phyloP scores from a whole-genome alignment of 2,329 filamentous ascomycete genomes.

The Aphanocladium album region DNA sequence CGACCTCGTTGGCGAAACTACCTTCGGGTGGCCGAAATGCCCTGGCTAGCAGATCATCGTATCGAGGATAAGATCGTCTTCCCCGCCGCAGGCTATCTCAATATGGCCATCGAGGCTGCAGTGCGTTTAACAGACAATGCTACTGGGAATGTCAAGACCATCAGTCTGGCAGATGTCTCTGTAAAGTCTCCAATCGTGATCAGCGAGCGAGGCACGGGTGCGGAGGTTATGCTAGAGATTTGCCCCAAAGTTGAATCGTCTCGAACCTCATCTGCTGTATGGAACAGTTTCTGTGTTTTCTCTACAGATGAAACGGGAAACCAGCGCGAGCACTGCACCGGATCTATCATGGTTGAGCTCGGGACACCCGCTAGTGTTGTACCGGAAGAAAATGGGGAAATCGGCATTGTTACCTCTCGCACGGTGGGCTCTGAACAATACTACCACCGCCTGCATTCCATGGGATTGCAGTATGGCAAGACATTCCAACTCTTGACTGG shows the following conservation, averaged over 20 bases:
- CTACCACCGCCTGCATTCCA: slow-evolving; percentile 20
- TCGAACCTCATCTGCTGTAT: slow-evolving; percentile 21
- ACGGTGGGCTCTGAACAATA: slow-evolving; percentile 14
- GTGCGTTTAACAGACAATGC: slow-evolving; percentile 14
- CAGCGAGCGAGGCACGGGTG: slow-evolving; percentile 19
- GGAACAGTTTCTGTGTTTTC: slow-evolving; percentile 23
- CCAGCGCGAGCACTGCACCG: slow-evolving; percentile 22
- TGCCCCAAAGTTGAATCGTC: slow-evolving; percentile 20
- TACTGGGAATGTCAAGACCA: slow-evolving; percentile 17
- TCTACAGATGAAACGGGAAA: slow-evolving; percentile 21
- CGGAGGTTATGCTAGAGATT: slow-evolving; percentile 21
- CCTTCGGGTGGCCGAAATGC: slow-evolving; percentile 24
- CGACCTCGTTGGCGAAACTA: slow-evolving; percentile 28
- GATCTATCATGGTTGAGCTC: slow-evolving; percentile 19
- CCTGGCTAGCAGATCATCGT: slow-evolving; percentile 31
- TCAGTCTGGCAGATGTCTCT: slow-evolving; percentile 18
- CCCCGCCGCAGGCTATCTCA: slow-evolving; percentile 28
- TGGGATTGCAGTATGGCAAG: slow-evolving; percentile 21
- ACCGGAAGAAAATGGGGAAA: not conserved
- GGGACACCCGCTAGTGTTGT: slow-evolving; percentile 13
- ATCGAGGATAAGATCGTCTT: slow-evolving; percentile 26
- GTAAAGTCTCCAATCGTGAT: slow-evolving; percentile 21
- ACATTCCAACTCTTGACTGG: slow-evolving; percentile 21
- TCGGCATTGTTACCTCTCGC: not conserved
- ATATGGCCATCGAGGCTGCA: slow-evolving; percentile 27